These are phyloP conservation scores for Penicillium egyptiacum DNA, from an alignment of 495 filamentous ascomycete species.

Conservation along the genomic window DNA sequence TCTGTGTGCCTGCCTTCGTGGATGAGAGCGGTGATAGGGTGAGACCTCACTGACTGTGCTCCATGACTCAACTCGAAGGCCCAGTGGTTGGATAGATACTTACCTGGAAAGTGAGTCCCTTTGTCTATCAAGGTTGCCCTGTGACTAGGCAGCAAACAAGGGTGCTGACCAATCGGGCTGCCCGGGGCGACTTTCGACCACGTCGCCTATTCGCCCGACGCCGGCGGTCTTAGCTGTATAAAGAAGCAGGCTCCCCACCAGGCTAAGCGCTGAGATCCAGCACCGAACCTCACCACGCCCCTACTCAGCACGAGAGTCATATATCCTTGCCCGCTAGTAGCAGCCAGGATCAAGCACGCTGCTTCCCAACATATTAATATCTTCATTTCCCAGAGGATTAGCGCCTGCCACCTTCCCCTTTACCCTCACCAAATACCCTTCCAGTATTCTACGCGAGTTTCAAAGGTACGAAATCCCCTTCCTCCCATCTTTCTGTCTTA, in stretches of 20 bases:
- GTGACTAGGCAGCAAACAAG: constrained; percentile 21
- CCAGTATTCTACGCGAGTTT: constrained; percentile 18
- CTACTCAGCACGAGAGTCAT: constrained; percentile 5
- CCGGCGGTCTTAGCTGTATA: constrained; percentile 15
- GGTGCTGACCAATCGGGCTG: constrained; percentile 19
- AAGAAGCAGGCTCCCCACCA: constrained; percentile 18
- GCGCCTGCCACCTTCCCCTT: constrained; percentile 12
- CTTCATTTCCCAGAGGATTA: constrained; percentile 16
- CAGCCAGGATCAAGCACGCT: constrained; percentile 15
- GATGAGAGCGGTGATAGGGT: constrained; percentile 14
- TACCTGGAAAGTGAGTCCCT: constrained; percentile 16
- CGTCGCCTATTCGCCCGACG: constrained; percentile 15
- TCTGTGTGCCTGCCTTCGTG: constrained; percentile 13
- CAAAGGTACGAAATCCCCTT: constrained; percentile 18
- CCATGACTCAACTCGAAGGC: constrained; percentile 15
- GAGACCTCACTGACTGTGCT: constrained; percentile 10
- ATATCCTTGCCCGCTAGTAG: constrained; percentile 16
- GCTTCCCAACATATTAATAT: constrained; percentile 15
- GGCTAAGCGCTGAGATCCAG: constrained; percentile 14
- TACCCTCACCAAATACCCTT: constrained; percentile 13
- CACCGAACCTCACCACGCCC: constrained; percentile 9
- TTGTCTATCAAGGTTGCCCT: constrained; percentile 18
- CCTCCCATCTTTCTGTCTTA: constrained; percentile 17
- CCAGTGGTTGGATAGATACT: constrained; percentile 17
- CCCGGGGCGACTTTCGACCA: constrained; percentile 17